Evolutionary conservation across 352 stramenopile species (phyloP).

Genomic region (Peronosclerospora sorghi): DNA sequence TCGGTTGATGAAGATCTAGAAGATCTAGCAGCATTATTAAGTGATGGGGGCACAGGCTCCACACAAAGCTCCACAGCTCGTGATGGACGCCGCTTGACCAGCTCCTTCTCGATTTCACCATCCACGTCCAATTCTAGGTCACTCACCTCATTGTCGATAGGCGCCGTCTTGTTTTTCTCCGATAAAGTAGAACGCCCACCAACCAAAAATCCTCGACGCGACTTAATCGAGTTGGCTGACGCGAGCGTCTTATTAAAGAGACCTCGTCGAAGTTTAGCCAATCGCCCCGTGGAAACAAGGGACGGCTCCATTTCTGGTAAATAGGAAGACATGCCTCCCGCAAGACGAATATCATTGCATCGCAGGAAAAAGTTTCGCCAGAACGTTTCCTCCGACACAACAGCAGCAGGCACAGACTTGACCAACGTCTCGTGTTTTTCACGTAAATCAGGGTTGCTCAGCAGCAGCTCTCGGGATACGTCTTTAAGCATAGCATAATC

Average conservation of each 20-base stretch:
- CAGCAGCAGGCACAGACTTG: conserved; percentile 11
- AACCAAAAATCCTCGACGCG: conserved; percentile 26
- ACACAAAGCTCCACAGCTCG: conserved; percentile 22
- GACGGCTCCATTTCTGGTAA: conserved; percentile 28
- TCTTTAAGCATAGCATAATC: conserved; percentile 37
- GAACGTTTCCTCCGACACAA: background rate
- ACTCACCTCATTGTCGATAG: conserved; percentile 30
- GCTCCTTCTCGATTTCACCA: conserved; percentile 62
- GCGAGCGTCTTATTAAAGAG: conserved; percentile 33
- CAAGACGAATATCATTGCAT: conserved; percentile 42
- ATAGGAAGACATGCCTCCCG: conserved; percentile 29
- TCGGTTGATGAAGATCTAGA: conserved; percentile 2
- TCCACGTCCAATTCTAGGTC: conserved; percentile 55
- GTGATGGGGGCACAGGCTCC: conserved; percentile 4
- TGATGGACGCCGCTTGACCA: conserved; percentile 42
- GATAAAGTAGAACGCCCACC: conserved; percentile 14
- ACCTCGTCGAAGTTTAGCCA: conserved; percentile 42
- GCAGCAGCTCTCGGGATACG: conserved; percentile 35
- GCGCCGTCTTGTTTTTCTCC: conserved; percentile 18
- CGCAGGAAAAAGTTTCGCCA: conserved; percentile 62
- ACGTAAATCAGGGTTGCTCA: conserved; percentile 46
- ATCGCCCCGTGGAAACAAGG: conserved; percentile 11
- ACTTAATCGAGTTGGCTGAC: conserved; percentile 21
- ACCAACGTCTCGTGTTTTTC: conserved; percentile 46
- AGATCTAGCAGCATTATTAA: conserved; percentile 5